Evolutionary conservation across 306 rosid genomes (phyloP).

Genomic region (Inga laurina): DNA sequence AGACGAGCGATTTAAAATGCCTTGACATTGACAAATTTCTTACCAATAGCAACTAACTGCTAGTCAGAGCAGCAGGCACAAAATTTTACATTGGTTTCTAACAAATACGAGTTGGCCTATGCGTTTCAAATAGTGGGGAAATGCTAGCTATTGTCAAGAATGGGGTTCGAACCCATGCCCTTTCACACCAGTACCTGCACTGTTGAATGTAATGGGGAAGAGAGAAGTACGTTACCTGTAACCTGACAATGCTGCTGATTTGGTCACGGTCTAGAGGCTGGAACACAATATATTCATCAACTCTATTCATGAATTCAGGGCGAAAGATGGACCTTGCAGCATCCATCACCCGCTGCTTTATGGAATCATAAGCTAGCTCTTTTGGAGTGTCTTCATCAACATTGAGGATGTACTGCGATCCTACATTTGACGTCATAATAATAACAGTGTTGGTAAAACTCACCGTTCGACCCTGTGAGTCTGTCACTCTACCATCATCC

Average conservation of each 20-base stretch:
- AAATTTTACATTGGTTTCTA: not conserved
- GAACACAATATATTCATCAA: conserved; percentile 96
- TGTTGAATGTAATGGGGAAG: not conserved
- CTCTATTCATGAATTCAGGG: conserved; percentile 96
- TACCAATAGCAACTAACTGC: not conserved
- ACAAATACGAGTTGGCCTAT: not conserved
- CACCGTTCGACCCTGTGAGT: conserved; percentile 92
- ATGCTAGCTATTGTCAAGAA: no score
- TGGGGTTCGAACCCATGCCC: no score
- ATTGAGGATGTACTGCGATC: conserved; percentile 90
- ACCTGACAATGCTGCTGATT: conserved; percentile 73
- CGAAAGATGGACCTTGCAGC: conserved; percentile 94
- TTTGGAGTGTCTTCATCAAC: conserved; percentile 62
- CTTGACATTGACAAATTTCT: not conserved
- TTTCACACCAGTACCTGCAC: no score
- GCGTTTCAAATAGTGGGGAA: not conserved
- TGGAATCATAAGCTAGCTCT: conserved; percentile 72
- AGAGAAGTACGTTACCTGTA: conserved; percentile 63
- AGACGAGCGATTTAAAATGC: not conserved
- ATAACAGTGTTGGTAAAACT: conserved; percentile 91
- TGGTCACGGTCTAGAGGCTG: conserved; percentile 89
- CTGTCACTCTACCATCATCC: conserved; percentile 95
- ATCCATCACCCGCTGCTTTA: conserved; percentile 87
- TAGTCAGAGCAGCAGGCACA: not conserved
- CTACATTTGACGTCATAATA: conserved; percentile 98